Evolutionary conservation across 2,329 filamentous ascomycete species (phyloP), one percentile per base, ranked within the genome.

Genomic region (Phialemoniopsis sp.): DNA sequence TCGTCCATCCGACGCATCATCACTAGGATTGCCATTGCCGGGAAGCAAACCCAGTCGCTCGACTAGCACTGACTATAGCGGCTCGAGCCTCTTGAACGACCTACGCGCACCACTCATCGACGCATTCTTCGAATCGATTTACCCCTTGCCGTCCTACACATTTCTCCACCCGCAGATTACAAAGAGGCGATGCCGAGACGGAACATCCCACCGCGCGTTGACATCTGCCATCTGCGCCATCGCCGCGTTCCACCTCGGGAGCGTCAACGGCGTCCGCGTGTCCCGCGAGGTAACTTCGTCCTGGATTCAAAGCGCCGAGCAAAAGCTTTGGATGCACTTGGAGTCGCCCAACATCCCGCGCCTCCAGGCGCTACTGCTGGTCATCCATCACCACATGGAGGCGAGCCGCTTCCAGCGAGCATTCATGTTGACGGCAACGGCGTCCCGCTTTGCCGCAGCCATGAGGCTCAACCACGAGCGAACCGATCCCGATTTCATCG

Each of bases 401-500:
- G 58, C 48, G 26, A 56, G 58, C 36, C 48, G 53, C 26, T 59
- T 59, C 34, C 51, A 55, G 8, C 52, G 50, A 2, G 56, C 58
- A 1, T 63, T 64, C 34, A 64, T 64, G 60, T 46, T 64, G 1
- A 51, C 60, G 1, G 57, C 56, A 1, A 48, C 61, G 8, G 60
- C 59, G 3, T 56, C 55, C 38, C 59, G 62, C 12, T 59, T 57
- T 8, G 63, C 63, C 3, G 49, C 59, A 7, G 63, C 59, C 4
- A 52, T 68, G 15, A 59, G 63, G 6, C 47, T 68, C 13, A 67
- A 66, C 42, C 61, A 66, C 36, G 64, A 67, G 41, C 54, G 57
- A 6, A 46, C 58, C 2, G 57, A 60, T 30, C 47, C 64, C 4
- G 50, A 54, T 9, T 48, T 50, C 8, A 50, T 58, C 2, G 56